Base-by-base conservation (phyloP, 306 rosid species). In the Medicago arabica region DNA sequence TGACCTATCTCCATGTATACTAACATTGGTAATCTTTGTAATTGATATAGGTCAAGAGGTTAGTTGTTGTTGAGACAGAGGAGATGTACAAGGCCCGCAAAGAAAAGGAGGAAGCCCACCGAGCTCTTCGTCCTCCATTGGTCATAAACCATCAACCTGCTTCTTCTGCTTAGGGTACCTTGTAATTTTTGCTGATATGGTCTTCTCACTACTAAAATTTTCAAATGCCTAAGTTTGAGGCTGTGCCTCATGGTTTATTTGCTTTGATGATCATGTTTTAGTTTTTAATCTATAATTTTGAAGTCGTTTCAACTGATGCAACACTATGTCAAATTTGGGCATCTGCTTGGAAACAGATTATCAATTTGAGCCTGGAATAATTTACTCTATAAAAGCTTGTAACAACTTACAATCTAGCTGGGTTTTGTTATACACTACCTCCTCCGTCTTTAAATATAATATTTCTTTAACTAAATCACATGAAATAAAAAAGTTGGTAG, bases 61-160 rank as follows among this genome's bases (percentile, higher is more conserved):
- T 94, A 69, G 85, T 94, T 54, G 97, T 86, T 40, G 58, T 91
- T 19, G 98, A 94, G 87, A 89, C 97, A 7, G 96, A 93, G 67
- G 98, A 91, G 78, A 94, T 94, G 98, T 86, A 50, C 78, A 83
- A 89, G 67, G 97, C 94, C 13, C 92, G 97, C 67, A 93, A 91
- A 78, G 89, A 88, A 69, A 89, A 88, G 72, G 79, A 61, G 66
- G 92, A 79, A 74, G 78, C 82, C 43, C 98, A 91, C 81, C 76
- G 77, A 28, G 88, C 90, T 64, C 60, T 88, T 11, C 92, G 86
- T 9, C 87, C 88, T 66, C 94, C 96, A 0, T 79, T 94, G 84
- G 80, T 89, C 70, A 83, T 93, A 72, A 83, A 68, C 84, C 97
- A 93, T 79, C 83, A 65, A 19, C 90, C 92, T 75, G 67, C 91